Conservation (phyloP, 352 stramenopile species). For the Phytophthora cryptogea region DNA sequence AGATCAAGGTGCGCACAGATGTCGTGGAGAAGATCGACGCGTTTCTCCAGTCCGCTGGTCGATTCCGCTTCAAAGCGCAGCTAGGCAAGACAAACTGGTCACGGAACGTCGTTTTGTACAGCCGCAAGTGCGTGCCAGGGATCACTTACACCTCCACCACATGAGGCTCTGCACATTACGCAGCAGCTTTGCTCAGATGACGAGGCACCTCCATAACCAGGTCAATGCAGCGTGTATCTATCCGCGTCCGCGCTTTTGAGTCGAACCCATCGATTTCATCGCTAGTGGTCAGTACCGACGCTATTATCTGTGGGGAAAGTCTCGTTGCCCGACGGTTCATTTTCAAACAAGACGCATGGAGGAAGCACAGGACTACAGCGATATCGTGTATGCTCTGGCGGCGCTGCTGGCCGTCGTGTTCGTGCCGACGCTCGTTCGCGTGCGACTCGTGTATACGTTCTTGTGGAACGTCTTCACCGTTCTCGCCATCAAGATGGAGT, state of each 20-base stretch:
- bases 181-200: slow-evolving; percentile 12
- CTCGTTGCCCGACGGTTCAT: slow-evolving; percentile 4
- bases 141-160: slow-evolving; percentile 38
- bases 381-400: slow-evolving; percentile 18
- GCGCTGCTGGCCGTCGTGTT: slow-evolving; percentile 24
- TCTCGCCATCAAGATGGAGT: slow-evolving; percentile 30
- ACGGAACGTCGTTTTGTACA: slow-evolving; percentile 73
- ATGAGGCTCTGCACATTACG: slow-evolving; percentile 17
- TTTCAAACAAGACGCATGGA: slow-evolving; percentile 20
- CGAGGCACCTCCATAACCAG: slow-evolving; percentile 3
- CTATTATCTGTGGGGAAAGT: neutral
- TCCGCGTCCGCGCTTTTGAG: neutral
- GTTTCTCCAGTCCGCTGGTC: slow-evolving; percentile 58
- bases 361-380: slow-evolving; percentile 12
- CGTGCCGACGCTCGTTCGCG: slow-evolving; percentile 26
- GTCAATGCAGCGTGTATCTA: slow-evolving; percentile 27
- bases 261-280: slow-evolving; percentile 21
- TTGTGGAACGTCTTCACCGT: slow-evolving; percentile 30
- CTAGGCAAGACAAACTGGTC: slow-evolving; percentile 88
- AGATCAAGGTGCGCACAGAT: slow-evolving; percentile 63
- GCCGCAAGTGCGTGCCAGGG: slow-evolving; percentile 48
- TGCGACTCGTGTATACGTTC: slow-evolving; percentile 34
- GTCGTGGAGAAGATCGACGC: slow-evolving; percentile 70
- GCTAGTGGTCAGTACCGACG: slow-evolving; percentile 13
- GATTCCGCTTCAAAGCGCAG: slow-evolving; percentile 63